Evolutionary conservation across 2,329 filamentous ascomycete species (phyloP).

Genomic region (Xylaria sp.): DNA sequence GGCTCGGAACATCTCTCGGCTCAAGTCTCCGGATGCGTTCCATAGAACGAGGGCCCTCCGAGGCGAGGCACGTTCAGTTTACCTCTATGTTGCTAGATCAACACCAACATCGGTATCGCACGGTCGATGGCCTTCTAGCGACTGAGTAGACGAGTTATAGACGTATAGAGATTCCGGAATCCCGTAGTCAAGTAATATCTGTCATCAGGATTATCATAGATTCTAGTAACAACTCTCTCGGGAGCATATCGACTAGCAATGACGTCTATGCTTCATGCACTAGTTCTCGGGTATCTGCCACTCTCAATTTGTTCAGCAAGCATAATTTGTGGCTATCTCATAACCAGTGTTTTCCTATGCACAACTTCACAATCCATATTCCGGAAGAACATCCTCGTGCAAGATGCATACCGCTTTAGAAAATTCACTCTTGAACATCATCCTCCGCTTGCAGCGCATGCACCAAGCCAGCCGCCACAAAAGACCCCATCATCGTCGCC

Average conservation of each 20-base stretch:
- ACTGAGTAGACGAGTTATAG: neutral
- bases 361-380: neutral
- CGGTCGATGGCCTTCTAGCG: neutral
- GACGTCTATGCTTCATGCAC: neutral
- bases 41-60: neutral
- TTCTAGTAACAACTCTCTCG: neutral
- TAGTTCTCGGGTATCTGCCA: neutral
- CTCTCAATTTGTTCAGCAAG: neutral
- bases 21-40: neutral
- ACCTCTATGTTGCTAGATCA: neutral
- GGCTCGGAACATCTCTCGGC: neutral
- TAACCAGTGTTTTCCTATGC: neutral
- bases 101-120: neutral
- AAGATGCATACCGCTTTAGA: neutral
- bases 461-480: constrained; percentile 40
- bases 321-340: neutral
- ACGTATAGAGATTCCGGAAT: neutral
- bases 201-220: neutral
- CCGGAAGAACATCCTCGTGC: neutral
- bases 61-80: neutral
- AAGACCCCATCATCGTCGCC: constrained; percentile 46
- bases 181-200: neutral
- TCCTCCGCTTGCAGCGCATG: constrained; percentile 44
- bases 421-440: constrained; percentile 38
- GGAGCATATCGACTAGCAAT: neutral